Percentiles rank a stretch among this genome's conserved stretches.
These are phyloP conservation scores for Zymoseptoria ardabiliae DNA, from an alignment of 2,329 filamentous ascomycete species.

Conservation along the genomic window DNA sequence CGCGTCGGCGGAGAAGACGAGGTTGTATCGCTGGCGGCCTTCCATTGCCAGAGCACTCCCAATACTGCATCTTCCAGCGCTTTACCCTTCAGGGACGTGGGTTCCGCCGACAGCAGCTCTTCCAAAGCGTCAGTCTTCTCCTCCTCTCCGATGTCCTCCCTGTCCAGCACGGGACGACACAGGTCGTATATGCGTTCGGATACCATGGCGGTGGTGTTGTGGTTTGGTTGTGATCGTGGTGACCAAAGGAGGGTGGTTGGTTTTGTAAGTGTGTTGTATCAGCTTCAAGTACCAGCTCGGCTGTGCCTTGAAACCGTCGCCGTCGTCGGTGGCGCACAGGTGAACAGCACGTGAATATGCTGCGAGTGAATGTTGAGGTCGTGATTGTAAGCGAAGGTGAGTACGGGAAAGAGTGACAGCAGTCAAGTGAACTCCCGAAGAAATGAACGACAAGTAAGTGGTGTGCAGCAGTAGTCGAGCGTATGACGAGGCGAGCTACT, in stretches of 20 bases:
- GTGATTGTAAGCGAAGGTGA: background rate
- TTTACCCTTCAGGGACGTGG: constrained; percentile 59
- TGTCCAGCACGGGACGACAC: constrained; percentile 80
- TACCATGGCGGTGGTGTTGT: constrained; percentile 57
- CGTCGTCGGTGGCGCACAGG: background rate
- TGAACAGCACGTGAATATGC: background rate
- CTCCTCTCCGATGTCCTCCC: constrained; percentile 80
- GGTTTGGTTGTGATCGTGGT: background rate
- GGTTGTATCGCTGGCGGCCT: constrained; percentile 51
- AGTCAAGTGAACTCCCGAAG: background rate
- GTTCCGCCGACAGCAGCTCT: constrained; percentile 73
- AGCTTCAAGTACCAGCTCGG: background rate
- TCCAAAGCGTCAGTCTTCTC: constrained; percentile 91
- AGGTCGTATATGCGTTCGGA: constrained; percentile 89
- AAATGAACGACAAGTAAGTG: background rate
- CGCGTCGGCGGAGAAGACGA: constrained; percentile 78
- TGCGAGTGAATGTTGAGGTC: background rate
- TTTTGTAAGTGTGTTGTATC: background rate
- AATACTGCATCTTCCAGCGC: constrained; percentile 84
- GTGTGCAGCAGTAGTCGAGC: no score
- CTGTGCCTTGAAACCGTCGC: background rate
- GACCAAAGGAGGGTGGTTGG: background rate
- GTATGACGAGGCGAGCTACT: background rate
- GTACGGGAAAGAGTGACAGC: background rate
- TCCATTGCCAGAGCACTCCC: constrained; percentile 81